A percentile compares a stretch with the other conserved stretches of the same genome.
Conservation (phyloP, 306 rosid genomes). For the Echinosophora koreensis region DNA sequence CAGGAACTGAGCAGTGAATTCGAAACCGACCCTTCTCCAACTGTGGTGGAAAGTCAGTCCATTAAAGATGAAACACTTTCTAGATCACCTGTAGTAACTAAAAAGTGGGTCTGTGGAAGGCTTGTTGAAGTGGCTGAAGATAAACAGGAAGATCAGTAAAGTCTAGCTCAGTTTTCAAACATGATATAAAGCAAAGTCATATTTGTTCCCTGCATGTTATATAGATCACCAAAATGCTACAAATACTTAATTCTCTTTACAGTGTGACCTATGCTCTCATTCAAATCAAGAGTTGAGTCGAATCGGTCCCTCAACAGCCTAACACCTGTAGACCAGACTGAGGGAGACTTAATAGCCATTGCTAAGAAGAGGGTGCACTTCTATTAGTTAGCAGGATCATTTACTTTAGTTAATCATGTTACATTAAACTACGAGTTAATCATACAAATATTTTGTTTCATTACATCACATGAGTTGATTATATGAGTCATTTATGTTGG, state of each 20-base stretch:
- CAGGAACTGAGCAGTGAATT: conserved; percentile 47
- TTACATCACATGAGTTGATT: not conserved
- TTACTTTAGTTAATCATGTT: conserved; percentile 35
- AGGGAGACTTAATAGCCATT: conserved; percentile 31
- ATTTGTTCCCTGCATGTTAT: conserved; percentile 35
- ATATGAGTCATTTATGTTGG: conserved; percentile 1
- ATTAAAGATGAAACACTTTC: conserved; percentile 50
- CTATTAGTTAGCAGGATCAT: conserved; percentile 29
- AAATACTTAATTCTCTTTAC: conserved; percentile 26
- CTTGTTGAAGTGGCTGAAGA: conserved; percentile 75
- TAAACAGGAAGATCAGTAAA: conserved; percentile 45
- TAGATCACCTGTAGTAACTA: conserved; percentile 49
- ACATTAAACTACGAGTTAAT: conserved; percentile 31
- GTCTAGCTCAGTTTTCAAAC: conserved; percentile 45
- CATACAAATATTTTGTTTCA: conserved; percentile 40
- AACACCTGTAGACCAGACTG: conserved; percentile 9
- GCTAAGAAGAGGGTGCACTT: conserved; percentile 28
- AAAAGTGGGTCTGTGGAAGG: conserved; percentile 92
- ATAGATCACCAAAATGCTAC: conserved; percentile 31
- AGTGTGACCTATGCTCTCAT: conserved; percentile 24
- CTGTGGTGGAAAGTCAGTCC: conserved; percentile 52
- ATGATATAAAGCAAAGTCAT: conserved; percentile 34
- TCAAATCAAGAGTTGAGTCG: not conserved
- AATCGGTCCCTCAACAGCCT: not conserved
- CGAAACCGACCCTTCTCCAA: conserved; percentile 47